Conservation (phyloP, 768 basidiomycete genomes). For the Boletus rex-veris region DNA sequence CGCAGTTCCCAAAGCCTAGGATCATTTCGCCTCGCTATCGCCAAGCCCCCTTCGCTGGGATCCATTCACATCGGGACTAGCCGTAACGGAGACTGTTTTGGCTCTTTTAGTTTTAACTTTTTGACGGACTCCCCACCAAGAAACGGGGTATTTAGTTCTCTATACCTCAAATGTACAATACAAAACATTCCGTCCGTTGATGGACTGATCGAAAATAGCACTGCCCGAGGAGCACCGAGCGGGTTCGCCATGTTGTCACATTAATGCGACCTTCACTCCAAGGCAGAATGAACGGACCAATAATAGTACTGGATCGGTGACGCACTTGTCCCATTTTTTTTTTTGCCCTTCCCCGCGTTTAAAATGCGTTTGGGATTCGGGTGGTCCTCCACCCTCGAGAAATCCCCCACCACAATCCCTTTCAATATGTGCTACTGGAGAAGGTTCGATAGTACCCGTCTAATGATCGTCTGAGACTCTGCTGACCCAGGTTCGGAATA, state of each 20-base stretch:
- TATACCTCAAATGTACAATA: conserved; percentile 22
- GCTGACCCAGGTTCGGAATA: conserved; percentile 28
- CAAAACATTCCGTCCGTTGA: conserved; percentile 13
- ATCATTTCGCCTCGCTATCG: conserved; percentile 21
- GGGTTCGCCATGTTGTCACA: conserved; percentile 25
- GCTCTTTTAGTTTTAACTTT: conserved; percentile 36
- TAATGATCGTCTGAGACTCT: conserved; percentile 8
- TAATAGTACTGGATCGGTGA: conserved; percentile 26
- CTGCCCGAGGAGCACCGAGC: conserved; percentile 31
- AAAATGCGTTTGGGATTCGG: conserved; percentile 18
- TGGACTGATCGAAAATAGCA: conserved; percentile 24
- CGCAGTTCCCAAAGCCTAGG: conserved; percentile 10
- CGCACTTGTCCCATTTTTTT: conserved; percentile 21
- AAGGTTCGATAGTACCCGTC: conserved; percentile 45
- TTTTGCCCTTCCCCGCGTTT: conserved; percentile 15
- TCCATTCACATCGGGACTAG: conserved; percentile 16
- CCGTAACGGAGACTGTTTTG: conserved; percentile 30
- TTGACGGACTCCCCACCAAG: conserved; percentile 25
- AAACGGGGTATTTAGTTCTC: conserved; percentile 15
- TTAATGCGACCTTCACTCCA: conserved; percentile 18
- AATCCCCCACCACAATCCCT: conserved; percentile 21
- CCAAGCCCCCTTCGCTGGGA: conserved; percentile 15
- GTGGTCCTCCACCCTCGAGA: background rate
- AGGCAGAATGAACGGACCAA: conserved; percentile 18
- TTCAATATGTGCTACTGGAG: conserved; percentile 65